These are phyloP conservation scores for Anthracocystis panici-leucophaei DNA, from an alignment of 1,284 basidiomycete genomes.

Conservation along the genomic window DNA sequence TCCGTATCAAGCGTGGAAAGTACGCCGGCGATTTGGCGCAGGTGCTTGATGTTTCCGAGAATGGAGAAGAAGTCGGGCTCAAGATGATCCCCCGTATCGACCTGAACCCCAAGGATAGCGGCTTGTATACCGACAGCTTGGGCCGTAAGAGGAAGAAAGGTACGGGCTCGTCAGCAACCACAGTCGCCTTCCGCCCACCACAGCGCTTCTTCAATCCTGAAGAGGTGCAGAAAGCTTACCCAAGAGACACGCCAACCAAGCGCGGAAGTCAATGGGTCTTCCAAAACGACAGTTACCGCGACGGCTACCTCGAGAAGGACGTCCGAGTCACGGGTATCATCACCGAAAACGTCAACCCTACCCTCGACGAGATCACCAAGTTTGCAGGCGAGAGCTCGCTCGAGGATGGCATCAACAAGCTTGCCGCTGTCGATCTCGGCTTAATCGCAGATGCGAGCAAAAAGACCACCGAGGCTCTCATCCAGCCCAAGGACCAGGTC, in stretches of 20 bases:
- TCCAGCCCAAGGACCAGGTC: slow-evolving; percentile 97
- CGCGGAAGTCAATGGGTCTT: slow-evolving; percentile 73
- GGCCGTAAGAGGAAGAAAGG: slow-evolving; percentile 69
- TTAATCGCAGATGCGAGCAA: slow-evolving; percentile 88
- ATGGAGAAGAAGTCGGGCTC: slow-evolving; percentile 91
- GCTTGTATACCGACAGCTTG: slow-evolving; percentile 70
- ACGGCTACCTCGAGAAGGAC: slow-evolving; percentile 97
- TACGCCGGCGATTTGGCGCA: slow-evolving; percentile 95
- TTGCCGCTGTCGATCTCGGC: slow-evolving; percentile 77
- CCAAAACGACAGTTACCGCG: slow-evolving; percentile 90
- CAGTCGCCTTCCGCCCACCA: slow-evolving; percentile 79
- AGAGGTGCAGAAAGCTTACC: slow-evolving; percentile 89
- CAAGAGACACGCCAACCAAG: slow-evolving; percentile 75
- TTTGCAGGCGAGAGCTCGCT: slow-evolving; percentile 76
- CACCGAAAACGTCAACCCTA: slow-evolving; percentile 91
- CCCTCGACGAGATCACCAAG: slow-evolving; percentile 92
- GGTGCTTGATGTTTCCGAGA: slow-evolving; percentile 91
- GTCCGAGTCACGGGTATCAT: slow-evolving; percentile 84
- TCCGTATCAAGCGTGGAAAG: slow-evolving; percentile 91
- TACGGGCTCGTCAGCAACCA: slow-evolving; percentile 56
- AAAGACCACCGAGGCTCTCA: slow-evolving; percentile 84
- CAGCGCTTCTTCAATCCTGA: slow-evolving; percentile 94
- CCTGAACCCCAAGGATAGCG: slow-evolving; percentile 74
- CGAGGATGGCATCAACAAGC: slow-evolving; percentile 54
- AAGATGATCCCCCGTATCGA: slow-evolving; percentile 98